Conservation (phyloP, 441 rosid species). For the Jatropha multifida region DNA sequence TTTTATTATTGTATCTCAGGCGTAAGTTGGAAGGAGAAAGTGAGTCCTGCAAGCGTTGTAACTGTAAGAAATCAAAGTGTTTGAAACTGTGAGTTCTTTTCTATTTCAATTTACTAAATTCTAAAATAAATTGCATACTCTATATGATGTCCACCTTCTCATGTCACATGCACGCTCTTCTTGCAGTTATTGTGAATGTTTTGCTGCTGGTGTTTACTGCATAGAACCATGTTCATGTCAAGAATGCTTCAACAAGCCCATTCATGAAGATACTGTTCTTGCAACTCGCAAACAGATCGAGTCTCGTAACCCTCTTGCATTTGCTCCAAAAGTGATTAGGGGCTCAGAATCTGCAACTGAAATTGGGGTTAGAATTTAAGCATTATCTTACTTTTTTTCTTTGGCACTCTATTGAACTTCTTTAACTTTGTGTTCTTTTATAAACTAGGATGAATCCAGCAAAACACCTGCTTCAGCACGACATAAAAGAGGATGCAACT, state of each 20-base stretch:
- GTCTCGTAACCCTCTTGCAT: conserved; percentile 97
- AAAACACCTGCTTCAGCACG: conserved; percentile 98
- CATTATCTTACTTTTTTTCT: conserved; percentile 15
- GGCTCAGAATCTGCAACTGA: conserved; percentile 58
- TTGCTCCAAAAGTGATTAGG: conserved; percentile 96
- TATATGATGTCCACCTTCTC: background rate
- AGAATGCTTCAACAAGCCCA: conserved; percentile 96
- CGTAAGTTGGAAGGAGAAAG: conserved; percentile 73
- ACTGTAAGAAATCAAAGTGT: conserved; percentile 98
- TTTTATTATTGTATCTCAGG: conserved; percentile 38
- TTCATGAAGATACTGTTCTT: conserved; percentile 94
- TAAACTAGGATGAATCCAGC: conserved; percentile 69
- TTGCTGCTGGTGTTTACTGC: conserved; percentile 99
- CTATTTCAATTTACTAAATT: conserved; percentile 6
- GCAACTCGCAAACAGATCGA: conserved; percentile 98
- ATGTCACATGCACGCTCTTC: conserved; percentile 1
- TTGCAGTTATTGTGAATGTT: conserved; percentile 96
- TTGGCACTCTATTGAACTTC: conserved; percentile 8
- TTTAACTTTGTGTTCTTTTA: conserved; percentile 16
- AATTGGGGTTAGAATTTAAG: conserved; percentile 49
- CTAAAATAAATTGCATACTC: background rate
- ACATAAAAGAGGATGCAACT: conserved; percentile 99
- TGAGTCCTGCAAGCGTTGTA: conserved; percentile 91
- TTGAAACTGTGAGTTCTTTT: conserved; percentile 84
- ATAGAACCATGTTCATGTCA: conserved; percentile 97